Conservation (phyloP, 176 grass and related monocot species). For the sorghum (Sorghum bicolor) region DNA sequence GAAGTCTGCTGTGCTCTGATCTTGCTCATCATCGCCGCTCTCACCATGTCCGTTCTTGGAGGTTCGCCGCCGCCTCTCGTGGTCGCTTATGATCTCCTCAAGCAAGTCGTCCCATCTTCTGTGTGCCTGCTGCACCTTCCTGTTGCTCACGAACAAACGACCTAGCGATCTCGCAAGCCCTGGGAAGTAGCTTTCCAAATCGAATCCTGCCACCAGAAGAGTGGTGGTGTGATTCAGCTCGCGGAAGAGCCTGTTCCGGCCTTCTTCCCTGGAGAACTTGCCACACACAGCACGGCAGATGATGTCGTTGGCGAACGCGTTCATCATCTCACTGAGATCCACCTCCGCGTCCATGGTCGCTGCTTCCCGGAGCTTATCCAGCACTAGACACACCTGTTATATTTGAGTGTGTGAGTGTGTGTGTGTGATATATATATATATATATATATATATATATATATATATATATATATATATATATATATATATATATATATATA, state of each 20-base stretch:
- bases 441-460: too few species aligned
- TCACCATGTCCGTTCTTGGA: background rate
- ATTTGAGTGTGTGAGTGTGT: too few species aligned
- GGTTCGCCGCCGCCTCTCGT: background rate
- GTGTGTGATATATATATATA: too few species aligned
- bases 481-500: too few species aligned
- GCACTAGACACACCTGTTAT: background rate
- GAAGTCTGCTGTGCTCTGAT: background rate
- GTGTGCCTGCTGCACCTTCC: background rate
- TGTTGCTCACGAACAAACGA: background rate
- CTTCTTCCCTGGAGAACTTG: background rate
- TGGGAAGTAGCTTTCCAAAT: background rate
- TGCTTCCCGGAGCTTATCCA: background rate
- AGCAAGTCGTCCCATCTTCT: background rate
- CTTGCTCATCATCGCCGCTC: background rate
- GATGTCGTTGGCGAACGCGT: background rate
- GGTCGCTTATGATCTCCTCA: background rate
- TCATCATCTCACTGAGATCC: background rate
- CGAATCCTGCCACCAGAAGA: background rate
- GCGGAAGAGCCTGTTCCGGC: conserved; percentile 8
- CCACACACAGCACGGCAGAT: background rate
- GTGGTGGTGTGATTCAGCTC: background rate
- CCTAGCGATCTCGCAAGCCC: background rate
- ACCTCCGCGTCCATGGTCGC: background rate
- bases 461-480: too few species aligned